phyloP scores from a whole-genome alignment of 148 eudicot genomes.

The Diospyros lotus region DNA sequence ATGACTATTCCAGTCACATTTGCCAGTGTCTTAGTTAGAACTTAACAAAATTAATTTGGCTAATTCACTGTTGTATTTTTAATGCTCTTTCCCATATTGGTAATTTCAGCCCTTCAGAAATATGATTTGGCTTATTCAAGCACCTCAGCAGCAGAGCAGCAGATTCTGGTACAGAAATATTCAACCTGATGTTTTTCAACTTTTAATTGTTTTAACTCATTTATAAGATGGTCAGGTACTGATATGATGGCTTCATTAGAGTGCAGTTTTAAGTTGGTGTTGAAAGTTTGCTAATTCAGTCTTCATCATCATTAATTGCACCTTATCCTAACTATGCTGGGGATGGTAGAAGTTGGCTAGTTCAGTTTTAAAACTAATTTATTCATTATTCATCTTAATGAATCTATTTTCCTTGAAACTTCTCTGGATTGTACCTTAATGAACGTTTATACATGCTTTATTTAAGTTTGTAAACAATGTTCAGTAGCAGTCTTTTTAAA shows the following conservation, averaged over 20 bases:
- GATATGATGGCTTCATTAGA: neutral
- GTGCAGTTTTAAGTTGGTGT: neutral
- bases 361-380: neutral
- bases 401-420: neutral
- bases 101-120: conserved; percentile 45
- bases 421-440: neutral
- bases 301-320: no score
- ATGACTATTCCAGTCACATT: neutral
- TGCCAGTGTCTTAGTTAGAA: conserved; percentile 3
- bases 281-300: neutral
- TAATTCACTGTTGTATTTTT: neutral
- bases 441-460: neutral
- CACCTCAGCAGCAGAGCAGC: conserved; percentile 80
- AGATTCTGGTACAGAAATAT: conserved; percentile 58
- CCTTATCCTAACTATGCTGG: no score
- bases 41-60: neutral
- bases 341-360: no score
- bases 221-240: neutral
- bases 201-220: neutral
- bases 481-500: neutral
- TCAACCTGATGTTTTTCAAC: neutral
- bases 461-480: neutral
- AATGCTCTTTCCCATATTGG: conserved; percentile 9
- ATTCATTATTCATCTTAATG: neutral
- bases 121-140: conserved; percentile 47